These are phyloP conservation scores for Macrophomina tecta DNA, from an alignment of 2,329 filamentous ascomycete species.

Conservation along the genomic window DNA sequence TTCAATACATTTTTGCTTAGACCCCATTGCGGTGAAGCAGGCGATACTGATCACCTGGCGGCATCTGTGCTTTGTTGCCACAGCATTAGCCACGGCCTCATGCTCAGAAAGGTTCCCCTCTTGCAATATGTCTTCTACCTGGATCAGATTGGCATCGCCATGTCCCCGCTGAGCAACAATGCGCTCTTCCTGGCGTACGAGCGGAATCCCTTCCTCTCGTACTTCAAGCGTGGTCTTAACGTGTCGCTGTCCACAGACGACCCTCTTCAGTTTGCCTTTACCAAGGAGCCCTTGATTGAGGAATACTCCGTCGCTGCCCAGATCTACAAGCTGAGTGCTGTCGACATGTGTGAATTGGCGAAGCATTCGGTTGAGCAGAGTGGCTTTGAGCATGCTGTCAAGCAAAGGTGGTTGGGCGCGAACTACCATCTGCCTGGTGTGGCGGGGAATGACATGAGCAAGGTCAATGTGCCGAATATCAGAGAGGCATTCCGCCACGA, in stretches of 20 bases:
- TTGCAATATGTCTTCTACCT: slow-evolving; percentile 98
- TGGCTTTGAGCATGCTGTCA: slow-evolving; percentile 87
- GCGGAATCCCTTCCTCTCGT: slow-evolving; percentile 92
- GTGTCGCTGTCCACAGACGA: slow-evolving; percentile 97
- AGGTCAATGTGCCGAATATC: slow-evolving; percentile 95
- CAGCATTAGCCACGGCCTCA: slow-evolving; percentile 93
- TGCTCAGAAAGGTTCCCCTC: slow-evolving; percentile 91
- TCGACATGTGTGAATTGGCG: slow-evolving; percentile 98
- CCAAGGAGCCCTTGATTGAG: slow-evolving; percentile 96
- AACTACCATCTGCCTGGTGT: slow-evolving; percentile 80
- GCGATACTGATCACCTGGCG: slow-evolving; percentile 94
- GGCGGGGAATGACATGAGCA: slow-evolving; percentile 87
- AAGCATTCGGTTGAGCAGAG: slow-evolving; percentile 96
- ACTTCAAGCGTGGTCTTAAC: slow-evolving; percentile 93
- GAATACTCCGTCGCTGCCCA: slow-evolving; percentile 98
- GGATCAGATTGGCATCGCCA: slow-evolving; percentile 96
- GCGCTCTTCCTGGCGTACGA: slow-evolving; percentile 96
- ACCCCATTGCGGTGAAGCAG: slow-evolving; percentile 95
- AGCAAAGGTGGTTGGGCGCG: slow-evolving; percentile 87
- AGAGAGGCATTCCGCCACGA: slow-evolving; percentile 88
- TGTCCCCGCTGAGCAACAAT: slow-evolving; percentile 99
- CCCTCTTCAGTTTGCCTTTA: slow-evolving; percentile 96
- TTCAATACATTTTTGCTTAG: slow-evolving; percentile 95
- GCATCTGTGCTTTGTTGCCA: slow-evolving; percentile 91
- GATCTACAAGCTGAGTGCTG: slow-evolving; percentile 95